phyloP scores from a whole-genome alignment of 2,329 filamentous ascomycete species.

The Endothia cerciana region DNA sequence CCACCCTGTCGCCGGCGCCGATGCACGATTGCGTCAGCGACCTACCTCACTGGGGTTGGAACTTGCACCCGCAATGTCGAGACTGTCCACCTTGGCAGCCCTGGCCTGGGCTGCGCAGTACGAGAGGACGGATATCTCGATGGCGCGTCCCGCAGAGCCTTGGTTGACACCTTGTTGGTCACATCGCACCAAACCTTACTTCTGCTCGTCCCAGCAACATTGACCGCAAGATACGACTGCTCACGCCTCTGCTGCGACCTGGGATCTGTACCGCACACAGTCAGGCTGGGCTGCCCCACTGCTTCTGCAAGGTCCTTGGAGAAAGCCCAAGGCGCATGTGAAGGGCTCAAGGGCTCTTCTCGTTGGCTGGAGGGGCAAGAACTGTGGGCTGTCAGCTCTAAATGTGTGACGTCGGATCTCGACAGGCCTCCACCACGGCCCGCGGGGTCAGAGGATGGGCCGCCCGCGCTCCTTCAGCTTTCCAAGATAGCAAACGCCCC shows the following conservation, averaged over 20 bases:
- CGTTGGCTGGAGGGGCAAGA: constrained; percentile 1
- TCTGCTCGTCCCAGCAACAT: too few species aligned
- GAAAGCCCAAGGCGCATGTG: background rate
- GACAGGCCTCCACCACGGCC: constrained; percentile 4
- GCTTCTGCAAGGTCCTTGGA: background rate
- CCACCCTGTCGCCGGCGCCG: background rate
- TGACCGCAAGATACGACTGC: background rate
- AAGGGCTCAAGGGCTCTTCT: background rate
- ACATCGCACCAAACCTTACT: too few species aligned
- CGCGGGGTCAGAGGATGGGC: constrained; percentile 9
- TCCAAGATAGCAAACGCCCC: constrained; percentile 9
- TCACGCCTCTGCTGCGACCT: background rate
- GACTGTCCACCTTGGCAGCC: constrained; percentile 2
- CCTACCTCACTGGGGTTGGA: constrained; percentile 9
- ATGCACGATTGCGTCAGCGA: constrained; percentile 16
- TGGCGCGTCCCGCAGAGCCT: background rate
- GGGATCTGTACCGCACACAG: background rate
- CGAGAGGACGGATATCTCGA: background rate
- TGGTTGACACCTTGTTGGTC: background rate
- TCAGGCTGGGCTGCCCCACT: background rate
- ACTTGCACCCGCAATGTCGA: constrained; percentile 6
- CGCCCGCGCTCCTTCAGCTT: background rate
- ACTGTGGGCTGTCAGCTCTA: constrained; percentile 27
- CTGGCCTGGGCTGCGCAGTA: background rate
- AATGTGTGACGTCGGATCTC: constrained; percentile 17